Base-by-base conservation (phyloP, 2,329 filamentous ascomycete genomes). In the Botrytis squamosa region DNA sequence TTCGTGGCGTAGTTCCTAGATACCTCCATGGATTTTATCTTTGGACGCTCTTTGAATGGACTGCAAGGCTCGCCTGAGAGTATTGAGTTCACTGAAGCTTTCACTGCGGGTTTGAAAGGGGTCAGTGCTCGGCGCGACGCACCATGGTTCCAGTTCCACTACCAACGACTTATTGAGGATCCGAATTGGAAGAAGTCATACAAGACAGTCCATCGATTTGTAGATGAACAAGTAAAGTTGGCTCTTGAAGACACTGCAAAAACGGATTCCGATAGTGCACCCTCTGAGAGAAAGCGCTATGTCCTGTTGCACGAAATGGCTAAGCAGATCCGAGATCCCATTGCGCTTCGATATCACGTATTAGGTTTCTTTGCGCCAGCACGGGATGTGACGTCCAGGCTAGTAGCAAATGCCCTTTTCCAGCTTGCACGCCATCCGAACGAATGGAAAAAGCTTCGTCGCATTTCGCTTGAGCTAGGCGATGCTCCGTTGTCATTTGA, bases 401-500 rank as follows among this genome's bases (percentile, higher is more conserved):
- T 65, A 8, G 62, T 65, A 29, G 33, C 33, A 33, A 72, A 72
- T 57, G 36, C 46, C 29, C 36, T 66, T 7, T 72, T 72, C 29
- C 70, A 72, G 25, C 70, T 72, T 20, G 70, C 60, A 7, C 60
- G 70, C 20, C 42, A 72, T 44, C 70, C 74, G 3, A 22, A 70
- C 16, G 49, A 70, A 16, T 75, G 69, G 74, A 55, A 57, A 5
- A 29, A 57, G 33, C 69, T 75, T 62, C 68, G 72, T 12, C n/a
- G 52, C 22, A 38, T 29, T n/a, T 36, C 33, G n/a, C 33, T 71
- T n/a, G 59, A 36, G 16, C 44, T 71, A 2, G 57, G 57, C 29
- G 67, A 60, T 22, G 16, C 38, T 25, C 33, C 46, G 25, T 84
- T 86, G 1, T 85, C 83, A 0, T 85, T 85, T 71, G 83, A 83